A percentile compares a stretch with the other conserved stretches of the same genome.
phyloP scores from a whole-genome alignment of 495 filamentous ascomycete genomes.

The Hypoxylon intermedium region DNA sequence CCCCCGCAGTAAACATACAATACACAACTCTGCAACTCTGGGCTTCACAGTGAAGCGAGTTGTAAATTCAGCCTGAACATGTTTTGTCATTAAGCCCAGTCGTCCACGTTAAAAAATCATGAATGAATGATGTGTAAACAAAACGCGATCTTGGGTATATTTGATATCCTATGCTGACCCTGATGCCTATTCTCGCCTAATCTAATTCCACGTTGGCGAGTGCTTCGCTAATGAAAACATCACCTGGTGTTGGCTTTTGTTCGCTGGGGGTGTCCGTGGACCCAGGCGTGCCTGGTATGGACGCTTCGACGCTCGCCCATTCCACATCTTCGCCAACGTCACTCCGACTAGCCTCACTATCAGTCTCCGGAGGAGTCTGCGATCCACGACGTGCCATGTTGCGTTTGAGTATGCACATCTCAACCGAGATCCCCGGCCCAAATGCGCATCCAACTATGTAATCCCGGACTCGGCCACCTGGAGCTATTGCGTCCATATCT shows the following conservation, averaged over 20 bases:
- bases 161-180: conserved; percentile 5
- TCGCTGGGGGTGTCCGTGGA: conserved; percentile 16
- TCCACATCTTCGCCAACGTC: conserved; percentile 46
- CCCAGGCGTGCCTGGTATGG: conserved; percentile 31
- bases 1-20: conserved; percentile 1
- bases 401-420: conserved; percentile 67
- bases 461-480: conserved; percentile 54
- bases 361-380: conserved; percentile 56
- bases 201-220: conserved; percentile 32
- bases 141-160: conserved; percentile 26
- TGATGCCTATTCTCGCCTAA: conserved; percentile 3
- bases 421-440: conserved; percentile 68
- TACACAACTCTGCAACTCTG: too few relatives aligned
- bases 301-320: conserved; percentile 31
- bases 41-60: too few relatives aligned
- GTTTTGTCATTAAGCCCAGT: too few relatives aligned
- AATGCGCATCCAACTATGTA: conserved; percentile 70
- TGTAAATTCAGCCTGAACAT: too few relatives aligned
- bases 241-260: conserved; percentile 5
- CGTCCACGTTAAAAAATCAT: too few relatives aligned
- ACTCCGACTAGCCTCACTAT: conserved; percentile 52
- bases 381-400: conserved; percentile 37
- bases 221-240: conserved; percentile 28
- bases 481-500: conserved; percentile 61
- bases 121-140: not conserved